Conservation (phyloP, 2,329 filamentous ascomycete genomes). For the Exophiala lecanii-corni region DNA sequence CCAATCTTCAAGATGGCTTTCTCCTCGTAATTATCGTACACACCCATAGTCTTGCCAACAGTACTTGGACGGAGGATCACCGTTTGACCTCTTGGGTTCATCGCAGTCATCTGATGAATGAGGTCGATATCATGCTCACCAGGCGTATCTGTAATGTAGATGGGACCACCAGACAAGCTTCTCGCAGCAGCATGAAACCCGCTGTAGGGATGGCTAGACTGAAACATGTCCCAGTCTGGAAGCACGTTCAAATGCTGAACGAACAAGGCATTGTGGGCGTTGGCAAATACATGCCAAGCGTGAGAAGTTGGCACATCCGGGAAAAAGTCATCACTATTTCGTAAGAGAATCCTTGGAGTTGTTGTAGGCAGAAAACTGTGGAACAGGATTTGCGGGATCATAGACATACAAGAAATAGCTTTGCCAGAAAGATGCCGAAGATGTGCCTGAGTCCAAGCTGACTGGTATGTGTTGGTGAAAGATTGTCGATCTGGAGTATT, state of each 20-base stretch:
- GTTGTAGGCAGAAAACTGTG: slow-evolving; percentile 69
- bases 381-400: slow-evolving; percentile 80
- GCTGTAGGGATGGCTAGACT: slow-evolving; percentile 64
- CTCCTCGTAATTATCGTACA: slow-evolving; percentile 73
- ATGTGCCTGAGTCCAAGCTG: slow-evolving; percentile 76
- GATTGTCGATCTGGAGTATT: slow-evolving; percentile 65
- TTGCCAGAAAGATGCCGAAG: slow-evolving; percentile 73
- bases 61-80: slow-evolving; percentile 76
- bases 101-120: slow-evolving; percentile 75
- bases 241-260: slow-evolving; percentile 80
- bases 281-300: slow-evolving; percentile 92
- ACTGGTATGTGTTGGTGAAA: slow-evolving; percentile 71
- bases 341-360: slow-evolving; percentile 66
- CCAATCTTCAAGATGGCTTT: slow-evolving; percentile 69
- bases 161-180: slow-evolving; percentile 83
- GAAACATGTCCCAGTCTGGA: slow-evolving; percentile 79
- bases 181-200: slow-evolving; percentile 85
- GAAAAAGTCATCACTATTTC: slow-evolving; percentile 89
- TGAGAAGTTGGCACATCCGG: slow-evolving; percentile 76
- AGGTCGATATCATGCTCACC: slow-evolving; percentile 72
- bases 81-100: slow-evolving; percentile 65
- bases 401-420: slow-evolving; percentile 91
- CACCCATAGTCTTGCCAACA: slow-evolving; percentile 65
- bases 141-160: slow-evolving; percentile 90
- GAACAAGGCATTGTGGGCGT: slow-evolving; percentile 81